These are phyloP conservation scores for Volvariella volvacea DNA, from an alignment of 1,284 basidiomycete species.

Conservation along the genomic window DNA sequence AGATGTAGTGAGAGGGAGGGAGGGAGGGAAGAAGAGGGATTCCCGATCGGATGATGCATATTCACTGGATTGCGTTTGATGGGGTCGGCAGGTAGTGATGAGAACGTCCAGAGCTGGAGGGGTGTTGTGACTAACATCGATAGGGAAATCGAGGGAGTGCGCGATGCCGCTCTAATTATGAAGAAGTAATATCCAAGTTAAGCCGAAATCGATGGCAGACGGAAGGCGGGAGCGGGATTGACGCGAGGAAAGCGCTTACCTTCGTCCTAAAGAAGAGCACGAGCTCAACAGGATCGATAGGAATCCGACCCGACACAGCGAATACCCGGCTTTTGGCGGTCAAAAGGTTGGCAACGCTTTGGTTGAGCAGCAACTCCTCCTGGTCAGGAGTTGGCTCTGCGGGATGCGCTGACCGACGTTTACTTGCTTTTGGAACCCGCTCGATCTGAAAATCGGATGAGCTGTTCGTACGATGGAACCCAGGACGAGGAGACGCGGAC, in stretches of 20 bases:
- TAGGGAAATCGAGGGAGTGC: constrained; percentile 74
- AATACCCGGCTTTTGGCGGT: constrained; percentile 56
- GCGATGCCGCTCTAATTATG: constrained; percentile 62
- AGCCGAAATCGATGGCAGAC: not conserved
- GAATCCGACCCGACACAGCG: constrained; percentile 62
- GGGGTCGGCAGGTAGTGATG: constrained; percentile 65
- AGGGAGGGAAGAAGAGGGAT: constrained; percentile 66
- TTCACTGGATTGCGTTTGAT: constrained; percentile 46
- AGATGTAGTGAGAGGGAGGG: constrained; percentile 64
- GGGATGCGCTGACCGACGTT: constrained; percentile 20
- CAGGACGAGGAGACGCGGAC: not conserved
- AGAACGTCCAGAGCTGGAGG: constrained; percentile 77
- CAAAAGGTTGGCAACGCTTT: constrained; percentile 51
- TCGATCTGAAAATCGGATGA: constrained; percentile 55
- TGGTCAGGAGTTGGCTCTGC: constrained; percentile 24
- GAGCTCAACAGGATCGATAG: constrained; percentile 59
- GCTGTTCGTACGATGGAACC: constrained; percentile 27
- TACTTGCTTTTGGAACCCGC: constrained; percentile 32
- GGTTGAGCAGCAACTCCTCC: constrained; percentile 47
- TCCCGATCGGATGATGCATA: constrained; percentile 46
- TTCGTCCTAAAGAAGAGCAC: constrained; percentile 75
- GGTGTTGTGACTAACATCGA: constrained; percentile 66
- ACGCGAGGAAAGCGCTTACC: constrained; percentile 32
- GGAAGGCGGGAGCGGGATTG: not conserved
- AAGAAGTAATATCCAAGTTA: constrained; percentile 2